A percentile compares a stretch with the other conserved stretches of the same genome.
phyloP scores from a whole-genome alignment of 257 asterid species.

The Nyctanthes arbortristis region DNA sequence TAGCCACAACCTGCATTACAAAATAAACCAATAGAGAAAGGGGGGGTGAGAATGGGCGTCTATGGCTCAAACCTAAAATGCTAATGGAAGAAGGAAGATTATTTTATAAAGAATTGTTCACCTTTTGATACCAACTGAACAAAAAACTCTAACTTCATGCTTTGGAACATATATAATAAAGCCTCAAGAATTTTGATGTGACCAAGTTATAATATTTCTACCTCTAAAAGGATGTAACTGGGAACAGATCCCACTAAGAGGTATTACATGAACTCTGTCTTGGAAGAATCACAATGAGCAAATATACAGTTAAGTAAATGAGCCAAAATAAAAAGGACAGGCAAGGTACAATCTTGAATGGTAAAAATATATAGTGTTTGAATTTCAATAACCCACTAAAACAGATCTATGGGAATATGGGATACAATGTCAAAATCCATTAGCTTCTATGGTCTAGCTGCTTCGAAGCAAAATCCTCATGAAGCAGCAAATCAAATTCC shows the following conservation, averaged over 20 bases:
- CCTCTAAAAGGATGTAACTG: neutral
- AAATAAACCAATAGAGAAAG: conserved; percentile 11
- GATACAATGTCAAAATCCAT: neutral
- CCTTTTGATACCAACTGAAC: neutral
- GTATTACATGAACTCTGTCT: neutral
- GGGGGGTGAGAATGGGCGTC: conserved; percentile 12
- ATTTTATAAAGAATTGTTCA: neutral
- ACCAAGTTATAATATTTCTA: conserved; percentile 11
- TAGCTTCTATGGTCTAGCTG: neutral
- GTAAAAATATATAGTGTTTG: conserved; percentile 7
- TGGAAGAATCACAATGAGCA: neutral
- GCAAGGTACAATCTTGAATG: neutral
- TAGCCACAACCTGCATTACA: conserved; percentile 83
- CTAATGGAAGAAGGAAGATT: neutral
- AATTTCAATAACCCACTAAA: neutral
- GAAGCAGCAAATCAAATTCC: neutral
- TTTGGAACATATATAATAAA: conserved; percentile 9
- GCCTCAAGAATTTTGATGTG: conserved; percentile 3
- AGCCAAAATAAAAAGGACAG: neutral
- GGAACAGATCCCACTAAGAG: neutral
- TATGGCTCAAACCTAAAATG: conserved; percentile 6
- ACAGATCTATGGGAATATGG: too few species aligned
- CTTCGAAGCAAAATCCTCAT: neutral
- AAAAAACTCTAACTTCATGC: neutral
- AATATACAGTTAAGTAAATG: neutral